Conservation (phyloP, 164 flowering plant species). For the Kingdonia uniflora region DNA sequence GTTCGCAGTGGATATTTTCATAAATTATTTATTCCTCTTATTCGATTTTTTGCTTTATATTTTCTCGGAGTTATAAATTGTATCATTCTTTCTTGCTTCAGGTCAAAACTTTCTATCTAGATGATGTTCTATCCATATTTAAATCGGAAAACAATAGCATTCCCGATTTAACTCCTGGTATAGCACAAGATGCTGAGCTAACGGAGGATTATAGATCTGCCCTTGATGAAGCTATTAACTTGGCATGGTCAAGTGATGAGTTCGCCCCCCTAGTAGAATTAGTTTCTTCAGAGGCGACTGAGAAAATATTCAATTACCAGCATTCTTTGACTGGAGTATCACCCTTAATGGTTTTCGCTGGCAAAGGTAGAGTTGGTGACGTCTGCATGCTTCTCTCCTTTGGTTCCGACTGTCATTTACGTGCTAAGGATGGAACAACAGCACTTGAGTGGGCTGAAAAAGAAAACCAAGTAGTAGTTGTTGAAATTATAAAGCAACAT, state of each 20-base stretch:
- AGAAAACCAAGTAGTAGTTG: slow-evolving; percentile 51
- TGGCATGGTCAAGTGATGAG: slow-evolving; percentile 73
- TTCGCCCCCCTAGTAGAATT: slow-evolving; percentile 70
- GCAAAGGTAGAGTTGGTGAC: slow-evolving; percentile 72
- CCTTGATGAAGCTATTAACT: slow-evolving; percentile 74
- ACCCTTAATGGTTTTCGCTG: slow-evolving; percentile 87
- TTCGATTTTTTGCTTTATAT: not conserved
- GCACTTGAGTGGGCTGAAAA: slow-evolving; percentile 72
- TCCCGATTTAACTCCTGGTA: slow-evolving; percentile 17
- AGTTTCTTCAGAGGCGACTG: slow-evolving; percentile 42
- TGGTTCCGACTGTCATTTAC: slow-evolving; percentile 61
- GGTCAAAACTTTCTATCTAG: slow-evolving; percentile 78
- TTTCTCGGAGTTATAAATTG: not conserved
- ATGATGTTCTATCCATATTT: slow-evolving; percentile 73
- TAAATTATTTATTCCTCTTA: slow-evolving; percentile 1
- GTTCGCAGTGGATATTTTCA: not conserved
- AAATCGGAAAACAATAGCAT: slow-evolving; percentile 36
- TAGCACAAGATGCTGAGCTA: slow-evolving; percentile 22
- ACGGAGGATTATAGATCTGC: slow-evolving; percentile 44
- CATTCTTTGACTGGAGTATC: slow-evolving; percentile 70
- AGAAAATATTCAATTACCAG: slow-evolving; percentile 56
- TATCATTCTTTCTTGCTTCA: slow-evolving; percentile 19
- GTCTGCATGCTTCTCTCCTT: slow-evolving; percentile 82
- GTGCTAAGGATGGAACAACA: slow-evolving; percentile 55
- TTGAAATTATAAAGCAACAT: slow-evolving; percentile 44